Conservation (phyloP, 345 rosid genomes). For the Populus tremula region DNA sequence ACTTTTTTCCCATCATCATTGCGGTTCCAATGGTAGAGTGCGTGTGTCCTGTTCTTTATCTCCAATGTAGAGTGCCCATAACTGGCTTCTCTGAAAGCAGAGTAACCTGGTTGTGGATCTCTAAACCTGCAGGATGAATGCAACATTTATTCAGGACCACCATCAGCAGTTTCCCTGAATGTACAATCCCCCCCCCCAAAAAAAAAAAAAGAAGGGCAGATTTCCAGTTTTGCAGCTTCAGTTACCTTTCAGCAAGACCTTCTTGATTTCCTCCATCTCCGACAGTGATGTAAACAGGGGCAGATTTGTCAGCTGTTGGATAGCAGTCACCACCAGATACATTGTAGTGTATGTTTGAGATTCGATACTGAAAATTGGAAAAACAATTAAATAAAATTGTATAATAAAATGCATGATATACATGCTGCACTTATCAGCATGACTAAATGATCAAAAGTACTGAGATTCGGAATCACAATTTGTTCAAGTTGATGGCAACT, state of each 20-base stretch:
- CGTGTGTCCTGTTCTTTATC: constrained; percentile 81
- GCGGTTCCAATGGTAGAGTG: constrained; percentile 87
- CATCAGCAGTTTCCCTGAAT: no score
- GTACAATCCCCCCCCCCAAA: neutral
- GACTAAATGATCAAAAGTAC: neutral
- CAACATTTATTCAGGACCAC: neutral
- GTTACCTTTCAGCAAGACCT: constrained; percentile 80
- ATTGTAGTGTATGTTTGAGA: constrained; percentile 74
- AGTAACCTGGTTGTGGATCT: constrained; percentile 87
- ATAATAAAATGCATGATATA: neutral
- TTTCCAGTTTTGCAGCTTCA: neutral
- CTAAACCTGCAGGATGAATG: constrained; percentile 48
- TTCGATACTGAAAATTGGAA: constrained; percentile 54
- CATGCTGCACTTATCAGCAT: neutral
- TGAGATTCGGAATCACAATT: neutral
- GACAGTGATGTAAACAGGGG: constrained; percentile 83
- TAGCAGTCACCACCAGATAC: constrained; percentile 58
- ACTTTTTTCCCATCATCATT: constrained; percentile 85
- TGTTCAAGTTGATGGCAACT: neutral
- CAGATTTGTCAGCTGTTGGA: constrained; percentile 72
- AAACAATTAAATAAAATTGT: neutral
- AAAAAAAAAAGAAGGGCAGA: neutral
- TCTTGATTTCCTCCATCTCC: constrained; percentile 98
- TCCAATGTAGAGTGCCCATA: constrained; percentile 87
- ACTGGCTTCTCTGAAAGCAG: constrained; percentile 96